phyloP scores from a whole-genome alignment of 805 yeast genomes.

The Candida yuanshanica region DNA sequence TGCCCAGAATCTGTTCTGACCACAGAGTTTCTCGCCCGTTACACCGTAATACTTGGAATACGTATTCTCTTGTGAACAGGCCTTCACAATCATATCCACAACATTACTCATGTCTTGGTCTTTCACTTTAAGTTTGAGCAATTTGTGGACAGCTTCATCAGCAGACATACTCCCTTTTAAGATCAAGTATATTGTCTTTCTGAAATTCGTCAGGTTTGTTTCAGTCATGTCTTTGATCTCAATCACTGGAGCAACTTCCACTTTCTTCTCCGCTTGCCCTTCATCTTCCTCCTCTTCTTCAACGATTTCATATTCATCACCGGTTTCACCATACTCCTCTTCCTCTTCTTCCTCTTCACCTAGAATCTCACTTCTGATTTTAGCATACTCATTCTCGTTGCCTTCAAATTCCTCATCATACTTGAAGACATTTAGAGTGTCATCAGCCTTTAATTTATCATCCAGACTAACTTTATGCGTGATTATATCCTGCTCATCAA shows the following conservation, averaged over 20 bases:
- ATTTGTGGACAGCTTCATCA: slow-evolving; percentile 89
- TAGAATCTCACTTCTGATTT: slow-evolving; percentile 22
- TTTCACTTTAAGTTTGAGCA: slow-evolving; percentile 45
- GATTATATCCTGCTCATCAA: slow-evolving; percentile 56
- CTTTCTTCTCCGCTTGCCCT: slow-evolving; percentile 38
- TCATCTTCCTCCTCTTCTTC: slow-evolving; percentile 38
- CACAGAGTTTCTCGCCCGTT: slow-evolving; percentile 60
- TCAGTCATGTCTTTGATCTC: slow-evolving; percentile 62
- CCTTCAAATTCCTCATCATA: slow-evolving; percentile 46
- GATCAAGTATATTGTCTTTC: slow-evolving; percentile 73
- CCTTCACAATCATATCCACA: slow-evolving; percentile 68
- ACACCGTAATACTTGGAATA: slow-evolving; percentile 83
- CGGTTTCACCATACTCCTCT: slow-evolving; percentile 31
- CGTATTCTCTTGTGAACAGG: slow-evolving; percentile 81
- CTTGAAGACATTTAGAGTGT: slow-evolving; percentile 43
- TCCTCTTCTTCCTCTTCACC: slow-evolving; percentile 36
- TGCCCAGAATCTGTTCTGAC: slow-evolving; percentile 51
- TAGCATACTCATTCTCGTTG: slow-evolving; percentile 43
- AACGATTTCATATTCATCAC: slow-evolving; percentile 29
- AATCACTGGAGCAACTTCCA: slow-evolving; percentile 17
- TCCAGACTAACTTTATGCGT: slow-evolving; percentile 53
- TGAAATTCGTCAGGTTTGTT: slow-evolving; percentile 53
- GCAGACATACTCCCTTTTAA: slow-evolving; percentile 87
- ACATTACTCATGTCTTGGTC: slow-evolving; percentile 44
- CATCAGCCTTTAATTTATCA: slow-evolving; percentile 42